Evolutionary conservation across 768 basidiomycete genomes (phyloP), one percentile per base, ranked within the genome.

Genomic region (Hemileccinum impolitum): DNA sequence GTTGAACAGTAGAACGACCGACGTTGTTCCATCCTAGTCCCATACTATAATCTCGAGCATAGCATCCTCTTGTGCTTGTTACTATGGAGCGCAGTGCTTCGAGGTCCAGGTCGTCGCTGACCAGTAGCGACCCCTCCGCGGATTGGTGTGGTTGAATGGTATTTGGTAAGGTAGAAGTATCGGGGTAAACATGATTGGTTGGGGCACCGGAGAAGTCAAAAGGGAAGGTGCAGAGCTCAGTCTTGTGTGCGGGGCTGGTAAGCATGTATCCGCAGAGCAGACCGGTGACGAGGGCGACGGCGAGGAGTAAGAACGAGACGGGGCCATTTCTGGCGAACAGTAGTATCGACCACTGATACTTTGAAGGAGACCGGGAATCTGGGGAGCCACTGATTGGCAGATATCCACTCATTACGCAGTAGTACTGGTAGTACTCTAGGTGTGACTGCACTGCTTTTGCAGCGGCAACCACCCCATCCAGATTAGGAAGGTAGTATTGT

Each of bases 11-110:
- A 44, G 18, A 12, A 26, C 36, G 10, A 37, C 74, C 50, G 28
- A 76, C 74, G 39, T 77, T 77, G 55, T 78, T 77, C 74, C 75
- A 77, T 17, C 75, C 76, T 6, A 77, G 57, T 3, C 66, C 68
- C 47, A 75, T 59, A 42, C 69, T 75, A 52, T 61, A 77, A 44
- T 77, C 75, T 28, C 76, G 68, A 18, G 67, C 66, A 53, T 73
- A 76, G 47, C 64, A 77, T 4, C 75, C 75, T 39, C 69, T 60
- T 2, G 75, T 74, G 15, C 61, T 54, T n/a, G 60, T 43, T 1
- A 75, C 67, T 21, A 74, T 57, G 21, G 58, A 61, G 35, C 53
- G 59, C 14, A 76, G 47, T 19, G 63, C 58, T 26, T 72, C 62
- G 30, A 70, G 57, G 39, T 61, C 63, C 45, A 65, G 53, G 36